Conservation (phyloP, 2,329 filamentous ascomycete genomes). For the Fusarium sarcochroum region DNA sequence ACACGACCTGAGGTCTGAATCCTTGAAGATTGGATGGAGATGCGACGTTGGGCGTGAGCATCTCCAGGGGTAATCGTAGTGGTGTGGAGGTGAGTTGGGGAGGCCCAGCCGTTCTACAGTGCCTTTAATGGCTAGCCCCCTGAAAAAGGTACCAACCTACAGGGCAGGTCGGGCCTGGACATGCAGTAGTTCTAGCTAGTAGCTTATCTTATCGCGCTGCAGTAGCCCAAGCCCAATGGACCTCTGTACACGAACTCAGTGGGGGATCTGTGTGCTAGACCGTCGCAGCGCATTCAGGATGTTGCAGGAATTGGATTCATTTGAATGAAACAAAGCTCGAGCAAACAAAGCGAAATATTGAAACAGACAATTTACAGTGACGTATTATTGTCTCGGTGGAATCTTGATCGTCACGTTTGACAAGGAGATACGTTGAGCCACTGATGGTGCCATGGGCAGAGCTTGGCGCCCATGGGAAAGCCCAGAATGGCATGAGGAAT, state of each 20-base stretch:
- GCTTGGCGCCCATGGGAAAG: slow-evolving; percentile 24
- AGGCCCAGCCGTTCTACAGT: slow-evolving; percentile 12
- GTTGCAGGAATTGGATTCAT: slow-evolving; percentile 36
- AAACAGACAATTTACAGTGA: slow-evolving; percentile 28
- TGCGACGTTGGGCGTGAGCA: slow-evolving; percentile 35
- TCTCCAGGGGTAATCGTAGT: slow-evolving; percentile 36
- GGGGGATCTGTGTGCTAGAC: neutral
- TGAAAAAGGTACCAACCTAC: slow-evolving; percentile 31
- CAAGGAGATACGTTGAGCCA: slow-evolving; percentile 14
- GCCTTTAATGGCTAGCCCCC: slow-evolving; percentile 24
- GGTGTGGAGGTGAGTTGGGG: slow-evolving; percentile 40
- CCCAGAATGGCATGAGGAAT: slow-evolving; percentile 31
- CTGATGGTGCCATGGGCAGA: slow-evolving; percentile 13
- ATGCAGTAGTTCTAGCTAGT: slow-evolving; percentile 28
- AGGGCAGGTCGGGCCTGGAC: slow-evolving; percentile 29
- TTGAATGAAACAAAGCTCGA: slow-evolving; percentile 42
- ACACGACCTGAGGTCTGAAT: slow-evolving; percentile 27
- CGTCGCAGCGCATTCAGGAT: neutral
- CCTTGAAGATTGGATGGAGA: slow-evolving; percentile 18
- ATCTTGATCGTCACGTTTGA: slow-evolving; percentile 13
- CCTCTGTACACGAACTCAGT: slow-evolving; percentile 5
- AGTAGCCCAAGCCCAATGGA: slow-evolving; percentile 19
- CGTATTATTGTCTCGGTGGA: slow-evolving; percentile 7
- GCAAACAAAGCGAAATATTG: slow-evolving; percentile 30
- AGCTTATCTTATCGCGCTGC: slow-evolving; percentile 43